Conservation (phyloP, 108 stramenopile genomes). For the Phaeodactylum tricornutum region DNA sequence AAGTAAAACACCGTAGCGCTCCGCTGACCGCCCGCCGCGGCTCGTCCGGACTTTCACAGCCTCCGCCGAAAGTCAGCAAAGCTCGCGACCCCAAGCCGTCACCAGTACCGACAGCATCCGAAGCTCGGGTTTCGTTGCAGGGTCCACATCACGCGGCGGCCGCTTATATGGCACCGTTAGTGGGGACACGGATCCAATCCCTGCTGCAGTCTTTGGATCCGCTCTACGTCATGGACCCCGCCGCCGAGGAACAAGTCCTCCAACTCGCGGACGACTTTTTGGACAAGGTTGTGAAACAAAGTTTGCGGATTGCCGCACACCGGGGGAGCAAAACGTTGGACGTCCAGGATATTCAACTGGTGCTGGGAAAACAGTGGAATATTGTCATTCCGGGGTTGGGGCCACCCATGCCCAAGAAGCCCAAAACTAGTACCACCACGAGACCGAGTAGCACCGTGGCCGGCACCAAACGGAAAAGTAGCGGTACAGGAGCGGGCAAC, state of each 20-base stretch:
- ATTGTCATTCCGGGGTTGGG: constrained; percentile 73
- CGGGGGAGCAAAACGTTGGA: constrained; percentile 59
- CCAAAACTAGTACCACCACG: constrained; percentile 1
- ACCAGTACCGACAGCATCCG: not conserved
- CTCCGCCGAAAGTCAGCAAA: no score
- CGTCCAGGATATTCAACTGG: constrained; percentile 68
- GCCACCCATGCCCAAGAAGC: not conserved
- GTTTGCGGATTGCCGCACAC: constrained; percentile 56
- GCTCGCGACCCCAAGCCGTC: not conserved
- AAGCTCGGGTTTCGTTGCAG: no score
- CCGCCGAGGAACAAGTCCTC: constrained; percentile 67
- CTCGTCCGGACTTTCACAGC: no score
- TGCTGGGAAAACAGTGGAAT: constrained; percentile 67
- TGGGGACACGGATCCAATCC: constrained; percentile 49
- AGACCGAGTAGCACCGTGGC: not conserved
- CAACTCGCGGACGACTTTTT: constrained; percentile 72
- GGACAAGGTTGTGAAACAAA: constrained; percentile 55
- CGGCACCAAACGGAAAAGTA: not conserved
- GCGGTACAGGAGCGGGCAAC: no score
- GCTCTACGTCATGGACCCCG: constrained; percentile 52
- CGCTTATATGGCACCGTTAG: constrained; percentile 47
- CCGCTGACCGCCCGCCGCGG: no score
- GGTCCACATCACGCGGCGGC: no score
- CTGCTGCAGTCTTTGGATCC: constrained; percentile 62
- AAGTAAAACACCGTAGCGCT: constrained; percentile 17